Base-by-base conservation (phyloP, 441 rosid genomes). In the Populus trichocarpa region DNA sequence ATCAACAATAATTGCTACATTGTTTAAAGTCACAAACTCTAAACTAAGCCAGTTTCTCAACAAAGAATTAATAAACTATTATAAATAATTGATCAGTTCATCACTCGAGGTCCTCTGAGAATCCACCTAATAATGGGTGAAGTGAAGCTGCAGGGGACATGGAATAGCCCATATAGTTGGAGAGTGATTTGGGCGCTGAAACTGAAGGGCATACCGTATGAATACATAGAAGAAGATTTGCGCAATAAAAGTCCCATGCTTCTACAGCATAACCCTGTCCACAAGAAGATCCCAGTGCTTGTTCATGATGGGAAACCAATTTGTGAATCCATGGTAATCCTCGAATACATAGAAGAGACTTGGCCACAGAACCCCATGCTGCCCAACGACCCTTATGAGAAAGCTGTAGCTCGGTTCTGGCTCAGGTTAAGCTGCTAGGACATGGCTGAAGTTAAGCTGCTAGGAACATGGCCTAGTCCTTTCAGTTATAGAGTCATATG, bases 301-400 rank as follows among this genome's bases (percentile, higher is more conserved):
- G 69, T 78, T 28, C 83, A 81, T 50, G 73, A 32, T 6, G 71
- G 38, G 13, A 76, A 81, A 13, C 71, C 82, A 32, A 72, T 89
- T 57, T 81, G 80, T 12, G 92, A 89, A 69, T 90, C 94, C 70
- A 82, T 79, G 79, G 65, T 85, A 16, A 87, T 90, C 7, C 12
- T 89, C 53, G 87, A 90, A 33, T 89, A 90, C 70, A 75, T 89
- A 3, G 91, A 87, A 13, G 87, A 86, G 72, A 81, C 75, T 0
- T 90, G 91, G 89, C 89, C 89, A 0, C 77, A 80, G 3, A 57
- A 75, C 35, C 87, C 86, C 12, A 32, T 87, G 83, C 61, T 83
- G 66, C 88, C 89, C 0, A 25, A 18, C 0, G 82, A 83, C 70
- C 80, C 84, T 72, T 70, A 74, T n/a, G 78, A 83, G 38, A 72